These are phyloP conservation scores for Prunus yedoensis DNA, from an alignment of 331 rosid genomes.

Conservation along the genomic window DNA sequence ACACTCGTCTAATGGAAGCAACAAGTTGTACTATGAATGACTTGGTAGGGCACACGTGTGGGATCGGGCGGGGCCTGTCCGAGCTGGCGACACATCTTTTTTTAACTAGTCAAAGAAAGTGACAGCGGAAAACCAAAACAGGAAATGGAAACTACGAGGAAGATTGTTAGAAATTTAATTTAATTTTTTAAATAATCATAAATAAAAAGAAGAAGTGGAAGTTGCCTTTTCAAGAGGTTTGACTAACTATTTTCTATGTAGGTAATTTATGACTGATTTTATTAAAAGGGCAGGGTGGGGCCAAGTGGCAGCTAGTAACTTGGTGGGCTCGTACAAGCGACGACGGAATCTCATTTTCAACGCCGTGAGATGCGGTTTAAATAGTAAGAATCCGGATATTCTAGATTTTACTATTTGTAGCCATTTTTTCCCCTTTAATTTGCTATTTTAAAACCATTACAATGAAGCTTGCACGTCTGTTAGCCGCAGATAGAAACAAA, in stretches of 20 bases:
- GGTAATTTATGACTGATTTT: neutral
- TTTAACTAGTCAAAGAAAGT: slow-evolving; percentile 19
- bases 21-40: neutral
- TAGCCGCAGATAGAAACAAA: no score
- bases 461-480: no score
- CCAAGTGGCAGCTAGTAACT: neutral
- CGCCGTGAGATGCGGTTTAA: neutral
- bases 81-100: slow-evolving; percentile 38
- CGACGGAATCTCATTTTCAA: neutral
- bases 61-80: slow-evolving; percentile 25
- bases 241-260: neutral
- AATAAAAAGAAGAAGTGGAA: neutral
- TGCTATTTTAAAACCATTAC: no score
- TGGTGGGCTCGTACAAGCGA: neutral
- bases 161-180: neutral
- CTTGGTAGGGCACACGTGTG: slow-evolving; percentile 20
- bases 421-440: no score
- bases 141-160: slow-evolving; percentile 1
- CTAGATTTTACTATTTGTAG: no score
- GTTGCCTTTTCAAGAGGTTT: slow-evolving; percentile 14
- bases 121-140: slow-evolving; percentile 16
- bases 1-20: neutral
- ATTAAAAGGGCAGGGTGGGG: neutral
- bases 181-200: no score
- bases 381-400: no score